Evolutionary conservation across 129 eudicot species (phyloP).

Genomic region (Helianthus tuberosus): DNA sequence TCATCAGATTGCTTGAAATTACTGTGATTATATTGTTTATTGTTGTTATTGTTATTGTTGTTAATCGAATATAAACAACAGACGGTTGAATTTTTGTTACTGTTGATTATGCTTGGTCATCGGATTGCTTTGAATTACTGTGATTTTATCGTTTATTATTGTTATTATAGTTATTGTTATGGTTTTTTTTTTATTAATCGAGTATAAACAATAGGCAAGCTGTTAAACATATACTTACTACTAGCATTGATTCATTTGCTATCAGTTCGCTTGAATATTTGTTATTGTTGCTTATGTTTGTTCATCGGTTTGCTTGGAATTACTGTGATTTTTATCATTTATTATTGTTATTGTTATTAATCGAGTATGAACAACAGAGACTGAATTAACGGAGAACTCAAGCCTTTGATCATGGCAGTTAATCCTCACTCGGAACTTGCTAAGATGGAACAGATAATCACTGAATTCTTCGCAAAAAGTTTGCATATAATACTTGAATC

Average conservation of each 20-base stretch:
- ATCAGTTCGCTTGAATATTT: too few species aligned
- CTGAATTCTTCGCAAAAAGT: constrained; percentile 83
- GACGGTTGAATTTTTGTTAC: not conserved
- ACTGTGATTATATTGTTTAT: too few species aligned
- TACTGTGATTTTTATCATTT: too few species aligned
- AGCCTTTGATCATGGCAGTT: constrained; percentile 29
- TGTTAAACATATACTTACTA: not conserved
- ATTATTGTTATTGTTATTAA: not conserved
- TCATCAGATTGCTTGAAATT: too few species aligned
- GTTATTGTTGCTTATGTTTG: too few species aligned
- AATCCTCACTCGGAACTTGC: constrained; percentile 72
- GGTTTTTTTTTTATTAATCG: not conserved
- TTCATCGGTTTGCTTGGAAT: too few species aligned
- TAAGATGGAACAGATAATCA: constrained; percentile 84
- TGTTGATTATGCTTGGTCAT: too few species aligned
- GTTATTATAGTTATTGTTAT: too few species aligned
- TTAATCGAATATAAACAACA: not conserved
- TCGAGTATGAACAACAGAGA: not conserved
- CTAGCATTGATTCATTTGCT: too few species aligned
- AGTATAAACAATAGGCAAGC: not conserved
- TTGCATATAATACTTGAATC: constrained; percentile 87
- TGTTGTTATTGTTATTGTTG: not conserved
- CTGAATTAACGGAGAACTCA: not conserved
- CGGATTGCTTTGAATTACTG: too few species aligned
- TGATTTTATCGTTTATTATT: too few species aligned